Conservation (phyloP, 352 stramenopile species). For the Aphanomyces invadans region DNA sequence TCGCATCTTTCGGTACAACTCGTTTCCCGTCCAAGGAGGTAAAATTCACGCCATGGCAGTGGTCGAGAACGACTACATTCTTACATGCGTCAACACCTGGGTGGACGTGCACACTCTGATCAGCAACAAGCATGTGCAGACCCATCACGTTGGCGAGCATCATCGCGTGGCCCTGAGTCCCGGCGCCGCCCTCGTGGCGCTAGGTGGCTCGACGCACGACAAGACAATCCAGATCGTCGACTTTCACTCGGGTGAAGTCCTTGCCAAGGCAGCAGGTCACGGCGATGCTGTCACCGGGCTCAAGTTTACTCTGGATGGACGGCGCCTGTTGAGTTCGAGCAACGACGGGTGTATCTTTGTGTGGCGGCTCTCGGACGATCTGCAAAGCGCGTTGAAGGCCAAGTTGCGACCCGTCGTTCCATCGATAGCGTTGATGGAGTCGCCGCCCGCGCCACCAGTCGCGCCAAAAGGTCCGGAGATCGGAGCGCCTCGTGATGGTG, state of each 20-base stretch:
- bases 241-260: constrained; percentile 59
- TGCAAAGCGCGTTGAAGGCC: constrained; percentile 60
- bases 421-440: not conserved
- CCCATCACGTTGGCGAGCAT: constrained; percentile 63
- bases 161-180: constrained; percentile 61
- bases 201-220: constrained; percentile 73
- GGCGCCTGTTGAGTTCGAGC: constrained; percentile 70
- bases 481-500: too few species aligned
- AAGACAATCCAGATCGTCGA: constrained; percentile 85
- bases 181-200: constrained; percentile 58
- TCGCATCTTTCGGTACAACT: constrained; percentile 33
- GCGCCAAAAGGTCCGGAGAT: constrained; percentile 27
- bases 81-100: constrained; percentile 71
- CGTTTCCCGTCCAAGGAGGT: constrained; percentile 41
- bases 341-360: constrained; percentile 85
- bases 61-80: constrained; percentile 58
- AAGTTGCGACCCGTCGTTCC: constrained; percentile 30
- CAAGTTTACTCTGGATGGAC: constrained; percentile 82
- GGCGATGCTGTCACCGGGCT: constrained; percentile 76
- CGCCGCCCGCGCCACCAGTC: constrained; percentile 30
- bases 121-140: constrained; percentile 50
- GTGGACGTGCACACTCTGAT: constrained; percentile 63
- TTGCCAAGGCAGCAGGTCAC: constrained; percentile 73
- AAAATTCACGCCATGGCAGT: constrained; percentile 76
- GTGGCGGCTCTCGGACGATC: constrained; percentile 71